These are phyloP conservation scores for Aureobasidium leucospermi DNA, from an alignment of 2,329 filamentous ascomycete species.

Conservation along the genomic window DNA sequence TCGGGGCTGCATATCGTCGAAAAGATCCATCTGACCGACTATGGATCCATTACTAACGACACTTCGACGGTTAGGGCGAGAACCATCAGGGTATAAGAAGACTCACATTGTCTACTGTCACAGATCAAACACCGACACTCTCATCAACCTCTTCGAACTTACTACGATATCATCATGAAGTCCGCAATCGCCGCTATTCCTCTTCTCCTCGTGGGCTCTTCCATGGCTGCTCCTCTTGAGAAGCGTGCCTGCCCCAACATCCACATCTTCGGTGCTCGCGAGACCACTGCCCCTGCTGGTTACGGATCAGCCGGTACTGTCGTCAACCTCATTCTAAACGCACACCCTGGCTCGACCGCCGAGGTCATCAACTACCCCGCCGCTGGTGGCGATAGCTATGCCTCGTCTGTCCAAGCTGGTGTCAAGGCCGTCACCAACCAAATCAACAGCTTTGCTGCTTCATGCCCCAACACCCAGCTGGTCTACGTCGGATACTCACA, in stretches of 20 bases:
- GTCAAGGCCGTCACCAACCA: slow-evolving; percentile 52
- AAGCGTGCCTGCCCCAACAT: slow-evolving; percentile 35
- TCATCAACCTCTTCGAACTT: not conserved
- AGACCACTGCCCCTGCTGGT: slow-evolving; percentile 35
- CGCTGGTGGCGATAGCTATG: slow-evolving; percentile 55
- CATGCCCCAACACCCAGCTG: slow-evolving; percentile 51
- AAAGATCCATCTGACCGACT: not conserved
- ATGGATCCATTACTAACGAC: too few relatives aligned
- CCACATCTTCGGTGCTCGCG: slow-evolving; percentile 39
- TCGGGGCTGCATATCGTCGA: not conserved
- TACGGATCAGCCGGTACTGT: slow-evolving; percentile 35
- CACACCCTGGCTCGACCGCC: slow-evolving; percentile 33
- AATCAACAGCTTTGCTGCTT: slow-evolving; percentile 51
- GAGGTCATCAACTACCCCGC: slow-evolving; percentile 46
- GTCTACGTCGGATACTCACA: slow-evolving; percentile 59
- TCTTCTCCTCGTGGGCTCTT: slow-evolving; percentile 15
- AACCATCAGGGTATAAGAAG: not conserved
- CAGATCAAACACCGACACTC: not conserved
- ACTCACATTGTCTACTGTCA: not conserved
- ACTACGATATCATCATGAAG: not conserved
- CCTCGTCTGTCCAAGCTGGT: slow-evolving; percentile 50
- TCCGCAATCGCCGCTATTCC: not conserved
- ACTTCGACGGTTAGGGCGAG: too few relatives aligned
- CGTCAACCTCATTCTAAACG: slow-evolving; percentile 34
- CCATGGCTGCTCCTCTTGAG: slow-evolving; percentile 30